Base-by-base conservation (phyloP, 352 stramenopile species). In the Pythium periplocum region DNA sequence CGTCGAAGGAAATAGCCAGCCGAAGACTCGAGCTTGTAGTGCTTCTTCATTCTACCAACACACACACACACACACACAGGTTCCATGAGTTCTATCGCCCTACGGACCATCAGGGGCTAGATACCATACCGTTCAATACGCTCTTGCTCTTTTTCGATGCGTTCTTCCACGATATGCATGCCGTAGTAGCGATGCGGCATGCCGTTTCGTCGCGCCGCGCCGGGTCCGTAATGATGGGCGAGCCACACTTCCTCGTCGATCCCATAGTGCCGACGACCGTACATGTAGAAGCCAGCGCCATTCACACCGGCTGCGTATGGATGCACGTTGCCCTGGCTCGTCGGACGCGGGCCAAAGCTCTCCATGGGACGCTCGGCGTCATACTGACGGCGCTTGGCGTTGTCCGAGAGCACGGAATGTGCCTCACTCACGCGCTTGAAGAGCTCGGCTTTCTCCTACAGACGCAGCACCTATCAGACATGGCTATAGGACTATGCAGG, bases 161-260 rank as follows among this genome's bases (percentile, higher is more conserved):
- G 78, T 37, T 92, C 75, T 54, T 94, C 79, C 30, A 76, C 75
- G 31, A 90, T 72, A 45, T 94, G 47, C 73, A 83, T 83, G 49
- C 83, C 83, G 46, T 93, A 93, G 49, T 73, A 75, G 4, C 72
- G 74, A 26, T 70, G 59, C 4, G 75, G 70, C 52, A 80, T 37
- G n/a, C 61, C 66, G 12, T 66, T 59, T n/a, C 77, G 73, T n/a
- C 64, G 52, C 32, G 68, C 57, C 10, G 75, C 69, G 42, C 77
- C 69, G 2, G 68, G 66, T 7, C 84, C 84, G 48, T 94, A 94
- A 50, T 94, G 84, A 44, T 94, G 79, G 30, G 79, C 79, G 10
- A 91, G 73, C 84, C 84, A 94, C 31, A 92, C 71, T 12, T 91
- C 78, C 58, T 94, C 82, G 45, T 94, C 69, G 45, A 94, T 86